Evolutionary conservation across 2,329 filamentous ascomycete species (phyloP).

Genomic region (Sporothrix phasma): DNA sequence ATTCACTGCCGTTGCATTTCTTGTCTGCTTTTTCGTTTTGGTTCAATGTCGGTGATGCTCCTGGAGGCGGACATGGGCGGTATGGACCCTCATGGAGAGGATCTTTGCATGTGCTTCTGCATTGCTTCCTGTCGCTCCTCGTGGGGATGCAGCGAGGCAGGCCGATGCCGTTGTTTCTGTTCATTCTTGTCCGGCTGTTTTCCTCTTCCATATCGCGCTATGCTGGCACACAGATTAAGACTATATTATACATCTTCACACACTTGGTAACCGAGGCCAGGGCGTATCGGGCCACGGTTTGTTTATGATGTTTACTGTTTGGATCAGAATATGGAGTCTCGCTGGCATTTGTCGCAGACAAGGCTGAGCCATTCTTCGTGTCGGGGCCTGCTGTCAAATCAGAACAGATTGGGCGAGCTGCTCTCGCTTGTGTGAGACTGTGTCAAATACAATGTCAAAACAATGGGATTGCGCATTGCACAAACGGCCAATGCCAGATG

Average conservation of each 20-base stretch:
- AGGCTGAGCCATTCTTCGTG: no score
- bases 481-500: no score
- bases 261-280: no score
- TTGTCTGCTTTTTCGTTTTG: neutral
- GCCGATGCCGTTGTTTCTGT: neutral
- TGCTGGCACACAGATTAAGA: constrained; percentile 14
- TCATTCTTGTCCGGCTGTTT: constrained; percentile 10
- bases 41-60: neutral
- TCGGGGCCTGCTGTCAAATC: no score
- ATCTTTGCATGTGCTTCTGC: neutral
- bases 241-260: constrained; percentile 5
- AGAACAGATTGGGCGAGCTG: no score
- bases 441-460: no score
- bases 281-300: no score
- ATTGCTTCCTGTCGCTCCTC: neutral
- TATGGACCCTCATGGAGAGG: neutral
- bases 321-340: no score
- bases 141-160: neutral
- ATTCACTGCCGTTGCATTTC: neutral
- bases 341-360: no score
- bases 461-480: no score
- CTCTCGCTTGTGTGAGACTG: no score
- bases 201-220: constrained; percentile 1
- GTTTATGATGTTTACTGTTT: neutral
- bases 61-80: neutral